Base-by-base conservation (phyloP, 2,329 filamentous ascomycete species). In the Penicillium sclerotigenum region DNA sequence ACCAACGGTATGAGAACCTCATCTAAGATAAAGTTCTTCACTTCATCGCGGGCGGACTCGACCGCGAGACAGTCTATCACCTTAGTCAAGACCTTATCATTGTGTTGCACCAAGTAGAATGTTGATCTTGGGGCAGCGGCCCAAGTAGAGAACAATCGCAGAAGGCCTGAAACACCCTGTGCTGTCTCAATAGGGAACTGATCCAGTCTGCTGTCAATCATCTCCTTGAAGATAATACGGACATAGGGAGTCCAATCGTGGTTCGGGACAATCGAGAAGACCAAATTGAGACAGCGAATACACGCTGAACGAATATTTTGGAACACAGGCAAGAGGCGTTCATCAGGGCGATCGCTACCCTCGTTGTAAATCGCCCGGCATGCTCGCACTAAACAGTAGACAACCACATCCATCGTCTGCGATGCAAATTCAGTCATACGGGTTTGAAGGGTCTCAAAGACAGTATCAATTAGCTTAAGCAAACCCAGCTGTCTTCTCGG, bases 401-500 rank as follows among this genome's bases (percentile, higher is more conserved):
- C 76, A 0, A 95, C 81, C 0, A 91, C 84, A 64, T 93, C 86
- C 59, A 93, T 79, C 5, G 97, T 80, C 13, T 81, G 82, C 16
- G 82, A 77, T 47, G 87, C 82, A 64, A 89, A 93, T 0, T 85
- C 82, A 2, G 80, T 74, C 52, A 95, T 84, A 52, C 87, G 87
- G 5, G 83, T 85, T 51, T 92, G 91, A 34, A 97, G 82, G 51
- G 94, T 91, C 55, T 88, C 88, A 57, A 97, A 85, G 70, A 97
- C 85, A 11, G 93, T 86, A 57, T 91, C 87, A 47, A 94, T 81
- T 90, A 97, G 94, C 69, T 95, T 96, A 49, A 96, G 77, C 69
- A 97, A 85, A 78, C 95, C 94, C 56, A 94, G 83, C 72, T 97
- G 93, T 72, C 92, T 94, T 66, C 92, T 85, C 11, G 83, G 75